A percentile compares a stretch with the other conserved stretches of the same genome.
These are phyloP conservation scores for Ustilago loliicola DNA, from an alignment of 1,284 basidiomycete species.

Conservation along the genomic window DNA sequence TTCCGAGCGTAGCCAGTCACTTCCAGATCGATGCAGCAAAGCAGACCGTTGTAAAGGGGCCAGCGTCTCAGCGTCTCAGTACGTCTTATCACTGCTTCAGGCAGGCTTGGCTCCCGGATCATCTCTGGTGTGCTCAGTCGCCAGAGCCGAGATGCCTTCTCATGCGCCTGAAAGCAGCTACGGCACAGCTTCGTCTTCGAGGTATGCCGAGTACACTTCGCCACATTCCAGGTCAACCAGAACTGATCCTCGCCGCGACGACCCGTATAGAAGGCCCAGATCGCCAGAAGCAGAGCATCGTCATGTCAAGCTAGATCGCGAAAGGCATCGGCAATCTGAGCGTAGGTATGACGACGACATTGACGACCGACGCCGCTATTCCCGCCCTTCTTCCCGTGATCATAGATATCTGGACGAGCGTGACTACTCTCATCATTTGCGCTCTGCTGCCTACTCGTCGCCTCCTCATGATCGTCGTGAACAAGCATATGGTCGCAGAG, in stretches of 20 bases:
- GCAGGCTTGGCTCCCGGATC: background rate
- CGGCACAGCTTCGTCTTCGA: slow-evolving; percentile 28
- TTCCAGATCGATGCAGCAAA: background rate
- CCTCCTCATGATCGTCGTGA: slow-evolving; percentile 9
- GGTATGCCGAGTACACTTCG: slow-evolving; percentile 13
- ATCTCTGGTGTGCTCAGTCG: background rate
- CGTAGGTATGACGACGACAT: slow-evolving; percentile 12
- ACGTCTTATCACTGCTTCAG: background rate
- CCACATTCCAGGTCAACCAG: slow-evolving; percentile 18
- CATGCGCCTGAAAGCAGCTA: slow-evolving; percentile 18
- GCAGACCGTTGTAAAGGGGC: background rate
- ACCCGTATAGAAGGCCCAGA: slow-evolving; percentile 1
- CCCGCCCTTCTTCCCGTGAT: slow-evolving; percentile 6
- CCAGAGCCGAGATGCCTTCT: slow-evolving; percentile 26
- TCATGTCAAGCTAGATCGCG: slow-evolving; percentile 12
- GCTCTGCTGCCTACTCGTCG: slow-evolving; percentile 3
- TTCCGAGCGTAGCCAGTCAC: background rate
- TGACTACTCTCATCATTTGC: background rate
- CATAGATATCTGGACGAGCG: slow-evolving; percentile 9
- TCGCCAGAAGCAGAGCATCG: slow-evolving; percentile 10
- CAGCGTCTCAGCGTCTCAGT: background rate
- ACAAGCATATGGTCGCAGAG: background rate
- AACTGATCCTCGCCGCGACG: slow-evolving; percentile 8
- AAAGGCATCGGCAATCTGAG: background rate
- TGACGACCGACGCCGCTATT: slow-evolving; percentile 12